phyloP scores from a whole-genome alignment of 768 basidiomycete species.

The Cystofilobasidium macerans region DNA sequence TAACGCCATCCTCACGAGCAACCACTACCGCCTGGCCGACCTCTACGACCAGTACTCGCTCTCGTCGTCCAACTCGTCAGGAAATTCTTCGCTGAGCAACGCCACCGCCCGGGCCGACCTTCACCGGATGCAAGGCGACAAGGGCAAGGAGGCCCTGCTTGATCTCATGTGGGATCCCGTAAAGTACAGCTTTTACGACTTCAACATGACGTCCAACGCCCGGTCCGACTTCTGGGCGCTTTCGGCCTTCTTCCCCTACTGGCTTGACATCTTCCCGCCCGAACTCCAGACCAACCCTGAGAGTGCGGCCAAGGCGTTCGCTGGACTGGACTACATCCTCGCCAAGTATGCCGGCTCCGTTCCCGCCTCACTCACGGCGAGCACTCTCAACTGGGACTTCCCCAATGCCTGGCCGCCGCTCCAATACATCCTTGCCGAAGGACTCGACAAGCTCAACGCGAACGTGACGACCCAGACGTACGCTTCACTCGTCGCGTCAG shows the following conservation, averaged over 20 bases:
- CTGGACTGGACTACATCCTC: conserved; percentile 58
- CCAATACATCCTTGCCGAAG: conserved; percentile 57
- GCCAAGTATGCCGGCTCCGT: conserved; percentile 67
- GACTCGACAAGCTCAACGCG: conserved; percentile 60
- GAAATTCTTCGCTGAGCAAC: conserved; percentile 12
- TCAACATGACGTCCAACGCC: conserved; percentile 31
- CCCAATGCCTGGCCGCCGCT: conserved; percentile 26
- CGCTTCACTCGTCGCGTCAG: conserved; percentile 43
- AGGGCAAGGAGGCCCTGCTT: conserved; percentile 57
- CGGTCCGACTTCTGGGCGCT: conserved; percentile 53
- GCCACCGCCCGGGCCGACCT: conserved; percentile 34
- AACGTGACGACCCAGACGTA: conserved; percentile 54
- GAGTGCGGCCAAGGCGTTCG: conserved; percentile 62
- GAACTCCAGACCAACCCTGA: conserved; percentile 51
- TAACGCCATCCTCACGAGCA: conserved; percentile 69
- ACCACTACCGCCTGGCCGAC: conserved; percentile 44
- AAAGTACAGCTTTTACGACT: conserved; percentile 78
- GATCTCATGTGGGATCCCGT: conserved; percentile 75
- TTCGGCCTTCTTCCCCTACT: conserved; percentile 63
- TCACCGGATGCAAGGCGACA: conserved; percentile 51
- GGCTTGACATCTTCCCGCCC: conserved; percentile 72
- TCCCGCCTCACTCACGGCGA: conserved; percentile 60
- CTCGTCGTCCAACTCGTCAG: conserved; percentile 25
- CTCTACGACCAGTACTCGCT: conserved; percentile 43
- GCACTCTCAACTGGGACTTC: conserved; percentile 21